Evolutionary conservation across 805 yeast genomes (phyloP), one percentile per base, ranked within the genome.

Genomic region (Wickerhamomyces pijperi): DNA sequence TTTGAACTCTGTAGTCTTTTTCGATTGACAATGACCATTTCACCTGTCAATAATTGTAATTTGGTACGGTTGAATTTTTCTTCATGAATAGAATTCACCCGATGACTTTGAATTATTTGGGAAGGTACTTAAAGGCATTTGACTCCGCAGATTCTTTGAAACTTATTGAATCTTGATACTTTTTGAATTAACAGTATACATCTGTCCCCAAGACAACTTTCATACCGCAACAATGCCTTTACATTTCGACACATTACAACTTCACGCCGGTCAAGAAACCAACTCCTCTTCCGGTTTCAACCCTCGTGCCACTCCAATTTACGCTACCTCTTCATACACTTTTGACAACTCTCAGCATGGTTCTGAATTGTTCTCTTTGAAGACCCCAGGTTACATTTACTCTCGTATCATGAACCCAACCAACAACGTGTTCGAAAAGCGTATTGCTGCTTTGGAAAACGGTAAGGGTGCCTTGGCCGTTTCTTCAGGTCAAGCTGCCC

Each of bases 401-500:
- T 79, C 94, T 12, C 76, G 98, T 59, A 70, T 90, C 49, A 79
- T 76, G 74, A 90, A 90, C 67, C 98, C 98, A 46, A 90, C 98
- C 43, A 80, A 72, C 42, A 94, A 82, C 52, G 90, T 83, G 19
- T 82, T 90, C 46, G 98, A 90, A 64, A 76, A 83, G 59, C 75
- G 98, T 65, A 71, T 90, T 43, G 94, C 96, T 39, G 94, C 94
- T 38, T 72, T 90, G 44, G 98, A 90, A 64, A 81, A 82, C 42
- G 98, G 97, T 55, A 79, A 78, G 38, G 94, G 82, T 43, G 97
- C 95, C 4, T 64, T 90, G 40, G 94, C 95, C 6, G 80, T 82
- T 19, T 62, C 94, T 18, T 87, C 97, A n/a, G 98, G 98, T 45
- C 96, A 88, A 65, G 90, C 97, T 39, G 97, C 97, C 20, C 96